These are phyloP conservation scores for Russula brevipes DNA, from an alignment of 768 basidiomycete genomes.

Conservation along the genomic window DNA sequence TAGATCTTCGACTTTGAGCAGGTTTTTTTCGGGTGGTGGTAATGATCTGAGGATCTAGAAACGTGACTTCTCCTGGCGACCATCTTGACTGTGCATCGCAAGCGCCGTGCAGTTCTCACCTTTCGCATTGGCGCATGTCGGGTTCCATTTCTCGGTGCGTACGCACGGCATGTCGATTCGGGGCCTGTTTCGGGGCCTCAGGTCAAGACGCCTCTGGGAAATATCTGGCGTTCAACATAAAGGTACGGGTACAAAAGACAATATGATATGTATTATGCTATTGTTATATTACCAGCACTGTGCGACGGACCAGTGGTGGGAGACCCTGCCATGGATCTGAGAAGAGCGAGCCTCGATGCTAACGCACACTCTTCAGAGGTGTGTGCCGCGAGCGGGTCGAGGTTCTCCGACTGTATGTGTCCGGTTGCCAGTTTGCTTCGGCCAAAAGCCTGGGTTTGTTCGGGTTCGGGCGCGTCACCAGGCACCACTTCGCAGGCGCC, in stretches of 20 bases:
- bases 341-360: slow-evolving; percentile 14
- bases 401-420: not conserved
- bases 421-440: slow-evolving; percentile 24
- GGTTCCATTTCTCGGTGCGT: not conserved
- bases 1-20: not conserved
- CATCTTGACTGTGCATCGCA: too few relatives aligned
- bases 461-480: slow-evolving; percentile 9
- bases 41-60: too few relatives aligned
- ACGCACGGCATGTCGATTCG: not conserved
- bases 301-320: not conserved
- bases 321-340: slow-evolving; percentile 16
- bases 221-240: not conserved
- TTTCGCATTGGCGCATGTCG: too few relatives aligned
- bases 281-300: too few relatives aligned
- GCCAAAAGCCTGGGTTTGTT: slow-evolving; percentile 28
- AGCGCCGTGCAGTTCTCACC: not conserved
- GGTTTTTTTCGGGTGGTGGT: not conserved
- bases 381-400: not conserved
- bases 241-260: not conserved
- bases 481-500: not conserved
- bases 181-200: not conserved
- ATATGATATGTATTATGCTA: not conserved
- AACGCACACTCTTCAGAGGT: slow-evolving; percentile 10
- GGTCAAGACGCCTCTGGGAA: not conserved
- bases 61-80: too few relatives aligned